phyloP scores from a whole-genome alignment of 192 early-diverging fungal species.

The Backusella morwellensis region DNA sequence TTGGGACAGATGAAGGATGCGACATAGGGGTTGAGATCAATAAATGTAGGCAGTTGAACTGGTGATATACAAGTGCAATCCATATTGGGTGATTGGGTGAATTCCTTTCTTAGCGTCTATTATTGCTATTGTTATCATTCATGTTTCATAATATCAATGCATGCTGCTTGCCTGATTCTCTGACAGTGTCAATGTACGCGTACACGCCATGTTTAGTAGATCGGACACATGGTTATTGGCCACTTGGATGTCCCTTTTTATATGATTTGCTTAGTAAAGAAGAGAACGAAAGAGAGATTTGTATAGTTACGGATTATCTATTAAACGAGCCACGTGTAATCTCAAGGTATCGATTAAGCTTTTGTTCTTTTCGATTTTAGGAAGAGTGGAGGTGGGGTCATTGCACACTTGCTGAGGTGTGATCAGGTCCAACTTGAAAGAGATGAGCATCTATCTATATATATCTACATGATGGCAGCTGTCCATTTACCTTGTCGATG shows the following conservation, averaged over 20 bases:
- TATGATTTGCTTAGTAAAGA: background rate
- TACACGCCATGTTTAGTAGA: background rate
- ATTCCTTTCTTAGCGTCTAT: slow-evolving; percentile 1
- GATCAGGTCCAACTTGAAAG: background rate
- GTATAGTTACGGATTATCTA: slow-evolving; percentile 16
- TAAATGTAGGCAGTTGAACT: background rate
- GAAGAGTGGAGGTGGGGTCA: background rate
- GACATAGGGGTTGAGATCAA: slow-evolving; percentile 7
- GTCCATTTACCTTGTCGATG: background rate
- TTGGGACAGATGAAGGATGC: slow-evolving; percentile 5
- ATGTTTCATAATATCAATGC: background rate
- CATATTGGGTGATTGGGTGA: background rate
- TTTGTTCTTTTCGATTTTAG: background rate
- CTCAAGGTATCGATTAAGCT: background rate
- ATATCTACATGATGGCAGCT: too few species aligned
- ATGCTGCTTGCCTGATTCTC: slow-evolving; percentile 9
- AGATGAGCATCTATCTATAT: background rate
- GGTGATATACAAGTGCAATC: background rate
- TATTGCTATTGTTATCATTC: background rate
- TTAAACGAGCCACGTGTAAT: background rate
- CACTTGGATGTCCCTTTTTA: background rate
- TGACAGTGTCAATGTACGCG: slow-evolving; percentile 8
- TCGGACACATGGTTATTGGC: background rate
- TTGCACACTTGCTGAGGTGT: slow-evolving; percentile 10
- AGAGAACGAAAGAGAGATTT: background rate